Evolutionary conservation across 140 eudicot species (phyloP).

Genomic region (Senecio squalidus): DNA sequence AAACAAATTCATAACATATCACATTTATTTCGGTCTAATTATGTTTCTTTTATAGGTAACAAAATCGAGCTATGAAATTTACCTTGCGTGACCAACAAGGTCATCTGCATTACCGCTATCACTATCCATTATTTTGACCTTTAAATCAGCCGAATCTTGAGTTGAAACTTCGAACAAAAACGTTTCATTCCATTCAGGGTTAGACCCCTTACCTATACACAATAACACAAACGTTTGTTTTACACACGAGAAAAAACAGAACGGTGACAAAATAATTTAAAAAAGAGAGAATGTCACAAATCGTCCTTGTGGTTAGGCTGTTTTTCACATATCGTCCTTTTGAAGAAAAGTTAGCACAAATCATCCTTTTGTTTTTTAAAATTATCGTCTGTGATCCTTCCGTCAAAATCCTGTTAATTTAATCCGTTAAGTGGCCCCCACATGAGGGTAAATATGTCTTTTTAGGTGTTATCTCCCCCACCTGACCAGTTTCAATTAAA

Average conservation of each 20-base stretch:
- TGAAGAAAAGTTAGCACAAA: too few relatives aligned
- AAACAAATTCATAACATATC: neutral
- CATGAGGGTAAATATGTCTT: too few relatives aligned
- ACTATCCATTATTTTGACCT: slow-evolving; percentile 52
- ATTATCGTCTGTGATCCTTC: too few relatives aligned
- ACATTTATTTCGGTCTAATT: neutral
- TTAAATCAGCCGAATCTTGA: slow-evolving; percentile 31
- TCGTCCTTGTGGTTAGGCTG: too few relatives aligned
- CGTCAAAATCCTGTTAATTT: too few relatives aligned
- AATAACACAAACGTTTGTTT: slow-evolving; percentile 7
- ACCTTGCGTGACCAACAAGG: slow-evolving; percentile 65
- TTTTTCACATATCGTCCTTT: too few relatives aligned
- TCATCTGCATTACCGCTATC: slow-evolving; percentile 49
- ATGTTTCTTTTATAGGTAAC: neutral
- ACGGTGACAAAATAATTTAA: too few relatives aligned
- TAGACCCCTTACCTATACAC: slow-evolving; percentile 59
- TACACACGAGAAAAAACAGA: neutral
- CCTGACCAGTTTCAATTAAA: too few relatives aligned
- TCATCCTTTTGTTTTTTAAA: too few relatives aligned
- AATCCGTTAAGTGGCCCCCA: too few relatives aligned
- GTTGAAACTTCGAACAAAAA: slow-evolving; percentile 48
- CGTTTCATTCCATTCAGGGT: slow-evolving; percentile 73
- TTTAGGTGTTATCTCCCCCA: too few relatives aligned
- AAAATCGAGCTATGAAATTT: slow-evolving; percentile 17
- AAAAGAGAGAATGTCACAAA: too few relatives aligned